A percentile compares a stretch with the other conserved stretches of the same genome.
Evolutionary conservation across 805 yeast genomes (phyloP).

Genomic region (Tetrapisispora nanseiensis): DNA sequence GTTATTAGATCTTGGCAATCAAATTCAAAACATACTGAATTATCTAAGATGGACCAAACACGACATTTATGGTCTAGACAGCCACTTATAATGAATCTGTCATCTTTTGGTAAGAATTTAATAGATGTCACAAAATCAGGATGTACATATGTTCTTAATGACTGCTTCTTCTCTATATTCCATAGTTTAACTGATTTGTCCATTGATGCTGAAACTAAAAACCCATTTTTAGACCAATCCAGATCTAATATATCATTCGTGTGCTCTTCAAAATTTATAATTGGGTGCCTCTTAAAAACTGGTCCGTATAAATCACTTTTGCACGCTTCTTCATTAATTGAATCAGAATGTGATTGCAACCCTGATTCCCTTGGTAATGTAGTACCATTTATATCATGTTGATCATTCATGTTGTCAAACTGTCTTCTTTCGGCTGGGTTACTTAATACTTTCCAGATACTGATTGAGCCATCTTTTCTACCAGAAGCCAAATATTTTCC

Average conservation of each 20-base stretch:
- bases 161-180: constrained; percentile 66
- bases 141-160: constrained; percentile 60
- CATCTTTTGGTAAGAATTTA: constrained; percentile 76
- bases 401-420: constrained; percentile 14
- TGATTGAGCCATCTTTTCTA: constrained; percentile 59
- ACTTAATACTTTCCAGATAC: constrained; percentile 72
- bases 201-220: constrained; percentile 71
- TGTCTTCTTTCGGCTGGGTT: constrained; percentile 60
- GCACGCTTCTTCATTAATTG: background rate
- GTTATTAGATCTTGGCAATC: constrained; percentile 63
- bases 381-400: background rate
- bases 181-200: constrained; percentile 76
- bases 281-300: constrained; percentile 63
- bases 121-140: constrained; percentile 75
- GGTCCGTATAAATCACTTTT: constrained; percentile 45
- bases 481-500: constrained; percentile 81
- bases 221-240: constrained; percentile 85
- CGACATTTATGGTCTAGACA: constrained; percentile 67
- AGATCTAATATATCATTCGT: constrained; percentile 55
- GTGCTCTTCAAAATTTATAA: constrained; percentile 56
- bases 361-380: too few species aligned
- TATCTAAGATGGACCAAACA: constrained; percentile 76
- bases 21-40: constrained; percentile 47
- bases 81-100: constrained; percentile 75
- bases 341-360: too few species aligned